These are phyloP conservation scores for Fusarium succisae DNA, from an alignment of 2,329 filamentous ascomycete genomes.

Conservation along the genomic window DNA sequence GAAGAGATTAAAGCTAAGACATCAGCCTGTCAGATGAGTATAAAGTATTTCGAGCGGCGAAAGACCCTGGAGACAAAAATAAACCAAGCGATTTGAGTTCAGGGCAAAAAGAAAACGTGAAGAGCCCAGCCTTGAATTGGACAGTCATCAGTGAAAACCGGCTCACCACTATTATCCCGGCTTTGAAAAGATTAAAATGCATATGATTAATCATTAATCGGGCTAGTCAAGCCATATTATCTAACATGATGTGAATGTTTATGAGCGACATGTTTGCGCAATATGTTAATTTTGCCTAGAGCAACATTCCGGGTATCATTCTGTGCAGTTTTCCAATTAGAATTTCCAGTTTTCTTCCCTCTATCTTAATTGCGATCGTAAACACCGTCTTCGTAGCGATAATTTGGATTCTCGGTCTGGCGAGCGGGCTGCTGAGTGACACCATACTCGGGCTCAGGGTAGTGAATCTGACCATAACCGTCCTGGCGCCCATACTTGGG, in stretches of 20 bases:
- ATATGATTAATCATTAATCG: slow-evolving; percentile 36
- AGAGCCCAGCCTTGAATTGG: background rate
- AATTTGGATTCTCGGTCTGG: slow-evolving; percentile 28
- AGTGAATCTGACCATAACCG: slow-evolving; percentile 43
- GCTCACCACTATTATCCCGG: background rate
- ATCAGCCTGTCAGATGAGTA: too few species aligned
- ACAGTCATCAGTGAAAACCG: background rate
- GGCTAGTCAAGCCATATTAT: background rate
- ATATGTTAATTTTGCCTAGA: slow-evolving; percentile 8
- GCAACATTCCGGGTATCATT: slow-evolving; percentile 29
- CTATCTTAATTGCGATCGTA: slow-evolving; percentile 43
- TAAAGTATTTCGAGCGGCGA: background rate
- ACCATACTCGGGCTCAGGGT: slow-evolving; percentile 38
- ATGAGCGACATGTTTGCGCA: slow-evolving; percentile 17
- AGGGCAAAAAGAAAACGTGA: background rate
- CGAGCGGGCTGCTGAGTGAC: slow-evolving; percentile 13
- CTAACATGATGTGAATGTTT: slow-evolving; percentile 18
- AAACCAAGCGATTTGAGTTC: background rate
- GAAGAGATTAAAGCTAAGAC: background rate
- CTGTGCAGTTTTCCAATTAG: background rate
- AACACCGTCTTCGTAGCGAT: slow-evolving; percentile 52
- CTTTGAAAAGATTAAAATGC: background rate
- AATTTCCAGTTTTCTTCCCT: background rate
- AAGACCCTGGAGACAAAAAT: background rate
- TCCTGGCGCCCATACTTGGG: slow-evolving; percentile 35